These are phyloP conservation scores for Trichocomaceae sp. DNA, from an alignment of 2,329 filamentous ascomycete genomes.

Conservation along the genomic window DNA sequence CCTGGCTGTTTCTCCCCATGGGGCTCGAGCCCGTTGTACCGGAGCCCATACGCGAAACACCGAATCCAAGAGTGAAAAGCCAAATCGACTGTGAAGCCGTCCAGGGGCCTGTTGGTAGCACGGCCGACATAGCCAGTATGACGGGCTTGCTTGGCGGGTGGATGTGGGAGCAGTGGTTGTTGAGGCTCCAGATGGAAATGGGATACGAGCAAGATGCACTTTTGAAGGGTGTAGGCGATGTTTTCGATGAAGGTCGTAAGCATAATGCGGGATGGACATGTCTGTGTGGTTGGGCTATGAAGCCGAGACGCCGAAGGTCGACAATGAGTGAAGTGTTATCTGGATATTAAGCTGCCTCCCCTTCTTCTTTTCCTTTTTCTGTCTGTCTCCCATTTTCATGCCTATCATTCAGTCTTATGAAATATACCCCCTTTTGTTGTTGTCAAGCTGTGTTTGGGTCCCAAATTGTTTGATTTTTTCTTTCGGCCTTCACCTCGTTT, in stretches of 20 bases:
- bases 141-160: constrained; percentile 78
- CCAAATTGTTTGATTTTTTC: background rate
- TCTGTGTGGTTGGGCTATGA: constrained; percentile 54
- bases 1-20: constrained; percentile 86
- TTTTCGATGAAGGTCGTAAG: constrained; percentile 56
- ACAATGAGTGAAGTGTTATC: background rate
- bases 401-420: background rate
- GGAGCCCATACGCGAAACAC: constrained; percentile 38
- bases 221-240: constrained; percentile 50
- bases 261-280: constrained; percentile 54
- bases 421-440: constrained; percentile 6
- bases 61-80: constrained; percentile 32
- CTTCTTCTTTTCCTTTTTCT: background rate
- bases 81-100: constrained; percentile 52
- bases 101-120: constrained; percentile 55
- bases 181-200: constrained; percentile 81
- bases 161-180: constrained; percentile 94
- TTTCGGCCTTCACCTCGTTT: background rate
- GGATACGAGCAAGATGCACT: constrained; percentile 54
- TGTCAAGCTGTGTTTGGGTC: background rate
- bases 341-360: background rate
- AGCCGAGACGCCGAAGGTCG: constrained; percentile 30
- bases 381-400: background rate
- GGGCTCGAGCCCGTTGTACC: constrained; percentile 48
- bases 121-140: constrained; percentile 64